phyloP scores from a whole-genome alignment of 1,284 basidiomycete species.

The Cutaneotrichosporon mucoides region DNA sequence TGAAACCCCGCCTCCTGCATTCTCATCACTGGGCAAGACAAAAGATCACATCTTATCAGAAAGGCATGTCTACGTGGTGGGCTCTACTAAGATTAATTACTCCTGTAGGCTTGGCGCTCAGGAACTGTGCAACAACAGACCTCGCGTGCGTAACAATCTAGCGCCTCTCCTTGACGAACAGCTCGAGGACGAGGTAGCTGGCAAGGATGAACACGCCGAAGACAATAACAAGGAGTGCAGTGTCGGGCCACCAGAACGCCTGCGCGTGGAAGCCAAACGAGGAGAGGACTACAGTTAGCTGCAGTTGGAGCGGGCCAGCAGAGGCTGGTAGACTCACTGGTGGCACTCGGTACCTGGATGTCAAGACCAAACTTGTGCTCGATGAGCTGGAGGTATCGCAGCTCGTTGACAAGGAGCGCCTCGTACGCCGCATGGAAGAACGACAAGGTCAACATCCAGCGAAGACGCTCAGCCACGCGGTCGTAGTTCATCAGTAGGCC shows the following conservation, averaged over 20 bases:
- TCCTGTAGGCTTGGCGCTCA: too few relatives aligned
- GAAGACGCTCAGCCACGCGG: constrained; percentile 65
- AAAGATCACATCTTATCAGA: too few relatives aligned
- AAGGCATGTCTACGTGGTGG: too few relatives aligned
- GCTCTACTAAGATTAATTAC: too few relatives aligned
- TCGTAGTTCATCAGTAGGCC: constrained; percentile 92
- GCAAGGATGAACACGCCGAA: constrained; percentile 69
- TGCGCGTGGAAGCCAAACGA: constrained; percentile 81
- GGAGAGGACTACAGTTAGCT: constrained; percentile 57
- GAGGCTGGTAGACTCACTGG: constrained; percentile 51
- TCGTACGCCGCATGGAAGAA: constrained; percentile 99
- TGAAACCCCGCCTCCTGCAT: too few relatives aligned
- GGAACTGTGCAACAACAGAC: too few relatives aligned
- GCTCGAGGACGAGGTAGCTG: constrained; percentile 76
- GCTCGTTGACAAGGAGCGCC: constrained; percentile 89
- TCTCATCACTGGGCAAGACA: too few relatives aligned
- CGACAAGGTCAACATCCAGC: constrained; percentile 83
- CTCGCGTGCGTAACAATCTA: constrained; percentile 38
- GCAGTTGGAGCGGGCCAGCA: neutral
- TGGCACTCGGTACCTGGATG: constrained; percentile 87
- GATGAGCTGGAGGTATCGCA: constrained; percentile 86
- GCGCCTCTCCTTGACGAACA: constrained; percentile 84
- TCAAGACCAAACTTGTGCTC: constrained; percentile 92
- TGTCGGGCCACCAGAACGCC: constrained; percentile 96
- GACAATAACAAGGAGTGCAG: constrained; percentile 73